Percentiles rank a stretch among this genome's conserved stretches.
Conservation (phyloP, 495 filamentous ascomycete species). For the Penicillium subrubescens region DNA sequence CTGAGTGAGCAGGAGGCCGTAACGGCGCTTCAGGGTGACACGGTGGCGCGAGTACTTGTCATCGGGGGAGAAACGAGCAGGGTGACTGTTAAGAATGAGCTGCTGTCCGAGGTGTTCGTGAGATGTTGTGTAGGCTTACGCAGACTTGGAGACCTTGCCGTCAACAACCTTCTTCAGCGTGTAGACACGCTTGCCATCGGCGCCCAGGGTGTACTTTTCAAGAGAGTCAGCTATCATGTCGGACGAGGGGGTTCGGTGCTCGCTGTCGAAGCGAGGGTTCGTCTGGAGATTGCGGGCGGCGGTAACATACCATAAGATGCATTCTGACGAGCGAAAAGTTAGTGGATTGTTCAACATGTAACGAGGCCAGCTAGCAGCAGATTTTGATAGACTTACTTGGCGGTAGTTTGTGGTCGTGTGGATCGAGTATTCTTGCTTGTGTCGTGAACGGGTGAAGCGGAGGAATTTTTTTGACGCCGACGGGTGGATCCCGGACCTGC, state of each 20-base stretch:
- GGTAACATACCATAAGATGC: slow-evolving; percentile 55
- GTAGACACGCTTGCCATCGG: slow-evolving; percentile 81
- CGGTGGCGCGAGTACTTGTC: slow-evolving; percentile 96
- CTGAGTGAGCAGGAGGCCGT: slow-evolving; percentile 82
- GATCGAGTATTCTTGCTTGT: slow-evolving; percentile 9
- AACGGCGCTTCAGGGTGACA: slow-evolving; percentile 89
- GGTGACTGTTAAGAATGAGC: slow-evolving; percentile 55
- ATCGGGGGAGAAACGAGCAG: slow-evolving; percentile 94
- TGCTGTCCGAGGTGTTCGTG: background rate
- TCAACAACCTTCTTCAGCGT: slow-evolving; percentile 61
- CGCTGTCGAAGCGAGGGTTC: slow-evolving; percentile 8
- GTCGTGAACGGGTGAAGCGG: slow-evolving; percentile 20
- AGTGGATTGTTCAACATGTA: slow-evolving; percentile 10
- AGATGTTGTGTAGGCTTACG: slow-evolving; percentile 33
- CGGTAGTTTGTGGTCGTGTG: slow-evolving; percentile 14
- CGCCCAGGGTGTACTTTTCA: slow-evolving; percentile 70
- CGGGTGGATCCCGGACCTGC: slow-evolving; percentile 18
- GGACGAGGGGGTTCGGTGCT: background rate
- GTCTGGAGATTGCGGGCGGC: slow-evolving; percentile 4
- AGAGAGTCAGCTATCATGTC: slow-evolving; percentile 15
- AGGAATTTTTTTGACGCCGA: slow-evolving; percentile 38
- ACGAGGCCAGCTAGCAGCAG: background rate
- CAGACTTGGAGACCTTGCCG: slow-evolving; percentile 87
- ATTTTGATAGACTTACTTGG: slow-evolving; percentile 34
- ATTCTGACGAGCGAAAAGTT: slow-evolving; percentile 36